Evolutionary conservation across 768 basidiomycete species (phyloP).

Genomic region (Mycena olivaceomarginata): DNA sequence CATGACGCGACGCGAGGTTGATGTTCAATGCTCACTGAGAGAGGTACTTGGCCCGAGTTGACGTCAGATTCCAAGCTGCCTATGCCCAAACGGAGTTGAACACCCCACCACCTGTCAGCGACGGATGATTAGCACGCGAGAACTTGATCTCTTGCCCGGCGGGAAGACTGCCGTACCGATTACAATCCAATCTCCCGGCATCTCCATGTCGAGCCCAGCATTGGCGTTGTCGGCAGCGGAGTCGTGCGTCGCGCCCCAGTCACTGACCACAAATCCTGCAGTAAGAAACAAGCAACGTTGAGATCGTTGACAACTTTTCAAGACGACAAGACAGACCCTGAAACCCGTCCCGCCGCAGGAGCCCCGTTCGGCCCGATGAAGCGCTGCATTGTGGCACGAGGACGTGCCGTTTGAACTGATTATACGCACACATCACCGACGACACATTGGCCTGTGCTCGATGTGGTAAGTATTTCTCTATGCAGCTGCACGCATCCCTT

Average conservation of each 20-base stretch:
- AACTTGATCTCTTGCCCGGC: slow-evolving; percentile 46
- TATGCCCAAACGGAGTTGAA: slow-evolving; percentile 50
- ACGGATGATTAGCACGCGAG: neutral
- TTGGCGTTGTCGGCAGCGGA: slow-evolving; percentile 46
- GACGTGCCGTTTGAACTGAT: slow-evolving; percentile 64
- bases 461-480: neutral
- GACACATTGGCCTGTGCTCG: slow-evolving; percentile 54
- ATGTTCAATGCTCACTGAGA: slow-evolving; percentile 52
- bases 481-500: neutral
- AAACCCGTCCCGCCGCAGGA: slow-evolving; percentile 43
- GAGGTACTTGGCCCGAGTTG: slow-evolving; percentile 57
- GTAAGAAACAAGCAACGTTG: slow-evolving; percentile 64
- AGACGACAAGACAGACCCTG: slow-evolving; percentile 43
- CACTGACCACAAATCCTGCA: slow-evolving; percentile 64
- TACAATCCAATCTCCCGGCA: slow-evolving; percentile 54
- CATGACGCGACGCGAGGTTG: neutral
- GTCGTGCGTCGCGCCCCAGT: slow-evolving; percentile 49
- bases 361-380: slow-evolving; percentile 48
- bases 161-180: slow-evolving; percentile 56
- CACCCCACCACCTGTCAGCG: slow-evolving; percentile 58
- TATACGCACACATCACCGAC: slow-evolving; percentile 55
- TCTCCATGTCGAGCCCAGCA: slow-evolving; percentile 49
- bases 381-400: slow-evolving; percentile 64
- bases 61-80: slow-evolving; percentile 58
- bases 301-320: slow-evolving; percentile 60